phyloP scores from a whole-genome alignment of 345 rosid genomes.

The Draba incana region DNA sequence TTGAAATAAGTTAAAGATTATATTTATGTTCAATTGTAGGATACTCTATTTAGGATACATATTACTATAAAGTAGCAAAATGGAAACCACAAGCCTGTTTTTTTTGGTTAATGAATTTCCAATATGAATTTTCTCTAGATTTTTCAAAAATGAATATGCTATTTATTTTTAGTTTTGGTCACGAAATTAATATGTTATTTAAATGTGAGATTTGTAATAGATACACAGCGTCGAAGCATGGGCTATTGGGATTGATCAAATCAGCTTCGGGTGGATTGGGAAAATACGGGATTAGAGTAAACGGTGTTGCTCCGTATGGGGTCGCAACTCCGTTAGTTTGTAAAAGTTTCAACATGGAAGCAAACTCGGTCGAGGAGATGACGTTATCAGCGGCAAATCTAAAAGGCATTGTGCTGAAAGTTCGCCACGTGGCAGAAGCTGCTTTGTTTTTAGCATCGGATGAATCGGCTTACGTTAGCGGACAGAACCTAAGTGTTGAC shows the following conservation, averaged over 20 bases:
- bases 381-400: conserved; percentile 50
- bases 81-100: too few species aligned
- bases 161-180: too few species aligned
- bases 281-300: conserved; percentile 80
- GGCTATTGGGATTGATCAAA: conserved; percentile 69
- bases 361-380: conserved; percentile 38
- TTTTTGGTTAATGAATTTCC: too few species aligned
- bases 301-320: conserved; percentile 81
- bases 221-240: conserved; percentile 81
- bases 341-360: conserved; percentile 49
- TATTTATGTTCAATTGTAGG: too few species aligned
- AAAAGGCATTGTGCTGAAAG: conserved; percentile 71
- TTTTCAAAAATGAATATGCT: too few species aligned
- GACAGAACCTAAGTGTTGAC: conserved; percentile 82
- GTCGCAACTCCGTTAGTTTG: conserved; percentile 83
- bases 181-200: too few species aligned
- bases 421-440: conserved; percentile 77
- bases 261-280: conserved; percentile 81
- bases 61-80: too few species aligned
- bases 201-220: neutral
- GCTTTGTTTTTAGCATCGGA: conserved; percentile 88
- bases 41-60: too few species aligned
- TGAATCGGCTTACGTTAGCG: conserved; percentile 80
- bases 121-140: too few species aligned
- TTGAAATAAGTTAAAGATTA: too few species aligned